Conservation (phyloP, 2,329 filamentous ascomycete genomes). For the Xylariomycetidae sp. region DNA sequence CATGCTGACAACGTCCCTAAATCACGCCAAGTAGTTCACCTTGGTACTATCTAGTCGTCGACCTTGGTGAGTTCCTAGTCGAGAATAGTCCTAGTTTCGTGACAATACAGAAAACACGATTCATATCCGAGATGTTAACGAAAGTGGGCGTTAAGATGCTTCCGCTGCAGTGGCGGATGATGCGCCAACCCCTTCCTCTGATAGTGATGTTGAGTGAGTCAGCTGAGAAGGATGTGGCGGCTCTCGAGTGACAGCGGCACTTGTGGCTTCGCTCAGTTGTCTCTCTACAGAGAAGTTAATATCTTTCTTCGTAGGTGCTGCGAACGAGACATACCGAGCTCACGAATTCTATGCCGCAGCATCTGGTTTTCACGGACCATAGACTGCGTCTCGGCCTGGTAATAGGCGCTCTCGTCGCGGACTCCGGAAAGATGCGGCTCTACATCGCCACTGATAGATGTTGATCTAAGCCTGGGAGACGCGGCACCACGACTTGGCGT, state of each 20-base stretch:
- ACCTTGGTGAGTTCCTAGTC: no score
- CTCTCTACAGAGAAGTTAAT: constrained; percentile 39
- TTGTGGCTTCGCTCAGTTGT: constrained; percentile 42
- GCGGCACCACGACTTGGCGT: constrained; percentile 53
- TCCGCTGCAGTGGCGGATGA: no score
- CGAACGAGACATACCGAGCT: constrained; percentile 51
- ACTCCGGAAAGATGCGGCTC: constrained; percentile 58
- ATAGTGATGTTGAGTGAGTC: constrained; percentile 40
- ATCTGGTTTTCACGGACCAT: constrained; percentile 78
- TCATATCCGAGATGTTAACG: no score
- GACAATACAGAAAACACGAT: no score
- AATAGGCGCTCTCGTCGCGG: constrained; percentile 72
- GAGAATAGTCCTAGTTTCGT: no score
- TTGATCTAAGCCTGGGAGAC: constrained; percentile 52
- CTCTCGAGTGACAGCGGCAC: constrained; percentile 38
- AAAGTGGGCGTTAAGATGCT: no score
- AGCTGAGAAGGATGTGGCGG: constrained; percentile 46
- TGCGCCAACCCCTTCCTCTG: constrained; percentile 37
- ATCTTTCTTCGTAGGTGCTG: constrained; percentile 3
- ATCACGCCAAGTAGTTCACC: no score
- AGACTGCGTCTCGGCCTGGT: constrained; percentile 77
- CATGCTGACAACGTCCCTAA: no score
- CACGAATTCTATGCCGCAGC: constrained; percentile 68
- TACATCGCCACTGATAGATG: constrained; percentile 55
- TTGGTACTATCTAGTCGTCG: no score